Evolutionary conservation across 257 asterid species (phyloP).

Genomic region (Capsicum chinense): DNA sequence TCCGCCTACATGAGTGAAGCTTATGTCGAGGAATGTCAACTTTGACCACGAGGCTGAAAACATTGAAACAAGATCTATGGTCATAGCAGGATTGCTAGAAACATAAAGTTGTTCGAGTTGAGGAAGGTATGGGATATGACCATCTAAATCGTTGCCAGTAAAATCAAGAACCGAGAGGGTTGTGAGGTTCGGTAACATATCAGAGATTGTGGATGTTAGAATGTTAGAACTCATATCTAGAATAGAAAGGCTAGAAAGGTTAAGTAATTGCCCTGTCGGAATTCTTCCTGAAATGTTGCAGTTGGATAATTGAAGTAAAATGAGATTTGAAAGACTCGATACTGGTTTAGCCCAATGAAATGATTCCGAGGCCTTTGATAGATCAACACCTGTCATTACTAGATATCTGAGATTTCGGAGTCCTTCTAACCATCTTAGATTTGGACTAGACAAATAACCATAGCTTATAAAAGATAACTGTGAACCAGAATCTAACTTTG

Average conservation of each 20-base stretch:
- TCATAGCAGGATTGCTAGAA: constrained; percentile 30
- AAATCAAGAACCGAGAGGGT: constrained; percentile 18
- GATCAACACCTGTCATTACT: constrained; percentile 29
- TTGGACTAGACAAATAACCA: constrained; percentile 22
- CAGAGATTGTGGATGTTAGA: constrained; percentile 16
- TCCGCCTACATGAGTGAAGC: constrained; percentile 1
- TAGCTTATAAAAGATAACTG: neutral
- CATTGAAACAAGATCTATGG: constrained; percentile 25
- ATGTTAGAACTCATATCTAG: neutral
- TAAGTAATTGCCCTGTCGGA: constrained; percentile 13
- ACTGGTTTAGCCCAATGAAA: constrained; percentile 31
- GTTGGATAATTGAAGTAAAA: constrained; percentile 20
- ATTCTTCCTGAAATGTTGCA: constrained; percentile 30
- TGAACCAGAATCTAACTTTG: neutral
- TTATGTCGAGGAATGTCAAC: constrained; percentile 4
- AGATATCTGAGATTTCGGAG: constrained; percentile 1
- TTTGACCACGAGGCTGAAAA: constrained; percentile 27
- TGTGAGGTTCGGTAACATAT: constrained; percentile 27
- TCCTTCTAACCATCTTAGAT: constrained; percentile 33
- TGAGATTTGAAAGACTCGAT: constrained; percentile 27
- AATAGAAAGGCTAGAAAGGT: constrained; percentile 22
- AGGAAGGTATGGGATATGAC: constrained; percentile 32
- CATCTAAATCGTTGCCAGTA: neutral
- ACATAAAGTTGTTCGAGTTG: constrained; percentile 20
- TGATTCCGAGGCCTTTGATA: constrained; percentile 22